These are phyloP conservation scores for Vitis hybrid DNA, from an alignment of 177 flowering plant species.

Conservation along the genomic window DNA sequence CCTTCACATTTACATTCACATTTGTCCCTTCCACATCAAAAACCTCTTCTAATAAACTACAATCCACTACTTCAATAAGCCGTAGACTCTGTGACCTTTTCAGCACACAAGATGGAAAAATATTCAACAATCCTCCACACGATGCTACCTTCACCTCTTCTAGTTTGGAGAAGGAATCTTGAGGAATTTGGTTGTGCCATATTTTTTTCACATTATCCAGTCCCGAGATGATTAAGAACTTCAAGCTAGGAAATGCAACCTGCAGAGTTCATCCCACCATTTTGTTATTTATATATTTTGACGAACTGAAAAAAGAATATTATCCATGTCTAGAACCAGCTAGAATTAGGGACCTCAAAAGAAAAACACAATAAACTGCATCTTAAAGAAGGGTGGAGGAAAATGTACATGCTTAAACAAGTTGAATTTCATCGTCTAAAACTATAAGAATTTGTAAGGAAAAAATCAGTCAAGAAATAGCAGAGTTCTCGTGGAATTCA, in stretches of 20 bases:
- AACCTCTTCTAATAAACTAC: background rate
- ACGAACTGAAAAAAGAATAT: no score
- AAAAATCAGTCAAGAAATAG: background rate
- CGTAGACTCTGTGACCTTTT: background rate
- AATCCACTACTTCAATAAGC: background rate
- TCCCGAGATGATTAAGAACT: background rate
- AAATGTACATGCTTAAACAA: no score
- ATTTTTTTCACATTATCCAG: background rate
- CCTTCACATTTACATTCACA: background rate
- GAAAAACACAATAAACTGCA: background rate
- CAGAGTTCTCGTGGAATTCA: background rate
- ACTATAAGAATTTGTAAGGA: background rate
- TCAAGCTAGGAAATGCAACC: background rate
- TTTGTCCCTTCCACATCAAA: background rate
- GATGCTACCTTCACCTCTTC: background rate
- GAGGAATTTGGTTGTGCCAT: background rate
- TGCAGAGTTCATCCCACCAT: background rate
- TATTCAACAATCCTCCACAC: background rate
- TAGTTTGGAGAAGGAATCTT: background rate
- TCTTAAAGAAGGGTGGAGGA: no score
- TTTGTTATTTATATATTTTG: no score
- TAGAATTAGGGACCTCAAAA: background rate
- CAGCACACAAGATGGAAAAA: background rate
- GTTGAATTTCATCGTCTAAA: no score
- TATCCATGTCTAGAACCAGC: background rate